Evolutionary conservation across 2,329 filamentous ascomycete species (phyloP).

Genomic region (Diaporthe ampelina): DNA sequence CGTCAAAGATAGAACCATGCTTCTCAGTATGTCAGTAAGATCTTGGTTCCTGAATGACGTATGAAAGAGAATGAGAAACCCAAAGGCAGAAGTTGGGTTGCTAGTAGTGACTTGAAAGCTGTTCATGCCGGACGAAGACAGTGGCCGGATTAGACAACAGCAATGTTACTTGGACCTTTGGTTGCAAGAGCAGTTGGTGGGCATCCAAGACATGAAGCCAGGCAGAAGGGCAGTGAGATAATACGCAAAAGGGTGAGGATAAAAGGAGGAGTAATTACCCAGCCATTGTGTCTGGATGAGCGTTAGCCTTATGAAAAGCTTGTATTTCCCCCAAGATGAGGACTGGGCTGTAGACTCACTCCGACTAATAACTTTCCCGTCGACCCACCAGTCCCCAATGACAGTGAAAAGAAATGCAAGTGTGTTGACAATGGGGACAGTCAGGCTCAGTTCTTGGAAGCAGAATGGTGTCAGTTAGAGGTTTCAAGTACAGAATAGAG

Average conservation of each 20-base stretch:
- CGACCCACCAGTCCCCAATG: conserved; percentile 93
- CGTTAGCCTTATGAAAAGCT: not conserved
- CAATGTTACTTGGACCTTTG: not conserved
- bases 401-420: conserved; percentile 97
- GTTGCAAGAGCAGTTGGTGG: not conserved
- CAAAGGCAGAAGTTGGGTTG: too few relatives aligned
- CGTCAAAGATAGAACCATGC: conserved; percentile 82
- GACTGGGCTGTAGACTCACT: conserved; percentile 62
- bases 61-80: not conserved
- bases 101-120: not conserved
- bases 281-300: conserved; percentile 78
- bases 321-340: not conserved
- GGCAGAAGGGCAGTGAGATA: too few relatives aligned
- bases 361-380: conserved; percentile 88
- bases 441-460: conserved; percentile 84
- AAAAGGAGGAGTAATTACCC: conserved; percentile 49
- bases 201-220: not conserved
- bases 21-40: not conserved
- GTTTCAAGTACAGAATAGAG: not conserved
- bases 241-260: not conserved
- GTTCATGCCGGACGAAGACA: not conserved
- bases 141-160: not conserved
- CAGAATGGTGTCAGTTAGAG: not conserved
- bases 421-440: conserved; percentile 95
- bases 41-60: not conserved